Base-by-base conservation (phyloP, 179 eudicot species). In the Actinidia arguta region DNA sequence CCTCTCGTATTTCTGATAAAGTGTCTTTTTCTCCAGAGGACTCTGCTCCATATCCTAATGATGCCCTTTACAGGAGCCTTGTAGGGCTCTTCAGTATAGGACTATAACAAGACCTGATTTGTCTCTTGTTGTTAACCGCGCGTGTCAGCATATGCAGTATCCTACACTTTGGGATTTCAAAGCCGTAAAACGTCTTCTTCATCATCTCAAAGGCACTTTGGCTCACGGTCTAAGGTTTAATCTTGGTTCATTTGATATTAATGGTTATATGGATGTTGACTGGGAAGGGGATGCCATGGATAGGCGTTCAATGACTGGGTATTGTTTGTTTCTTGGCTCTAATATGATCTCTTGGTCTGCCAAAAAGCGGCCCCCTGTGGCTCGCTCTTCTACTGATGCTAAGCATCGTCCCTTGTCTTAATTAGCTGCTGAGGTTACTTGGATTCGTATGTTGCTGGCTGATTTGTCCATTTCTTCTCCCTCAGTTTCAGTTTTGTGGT, bases 241-340 rank as follows among this genome's bases (percentile, higher is more conserved):
- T 8, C 64, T 10, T 59, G 64, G 64, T 4, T n/a, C 64, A 56
- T 10, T 59, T n/a, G 4, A 1, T 4, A 8, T 59, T 5, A 8
- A n/a, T n/a, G n/a, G 64, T 24, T 97, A 97, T 85, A 94, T 96
- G 2, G 99, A 56, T 72, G 54, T 54, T 18, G 76, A 69, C 70
- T 80, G 82, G 82, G 76, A 67, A 1, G 82, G 76, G 4, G 31
- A 48, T 42, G 76, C 47, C 12, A 27, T 12, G 12, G 39, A 46
- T 24, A 8, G 76, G 4, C 51, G 24, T 0, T 69, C 76, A 14
- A 70, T 68, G 0, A 18, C n/a, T 0, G 76, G 76, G 6, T 80
- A 18, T 24, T 69, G 76, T 14, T 17, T 22, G 5, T 79, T 27
- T 22, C 24, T 42, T 44, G 73, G 24, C 0, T 0, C 17, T 4